These are phyloP conservation scores for Penicillium brasilianum DNA, from an alignment of 2,329 filamentous ascomycete genomes.

Conservation along the genomic window DNA sequence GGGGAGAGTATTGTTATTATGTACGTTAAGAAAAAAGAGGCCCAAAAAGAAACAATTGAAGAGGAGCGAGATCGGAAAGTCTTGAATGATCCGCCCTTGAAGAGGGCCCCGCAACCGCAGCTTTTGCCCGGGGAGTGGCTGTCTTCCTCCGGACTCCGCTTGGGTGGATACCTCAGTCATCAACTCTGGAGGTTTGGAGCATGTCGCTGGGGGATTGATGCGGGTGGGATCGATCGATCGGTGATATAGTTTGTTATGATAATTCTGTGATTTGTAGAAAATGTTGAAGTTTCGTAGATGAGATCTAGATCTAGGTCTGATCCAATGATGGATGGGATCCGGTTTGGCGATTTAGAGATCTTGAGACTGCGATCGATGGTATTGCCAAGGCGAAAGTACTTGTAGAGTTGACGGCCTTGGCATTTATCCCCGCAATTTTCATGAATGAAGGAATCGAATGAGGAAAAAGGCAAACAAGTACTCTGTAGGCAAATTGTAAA, in stretches of 20 bases:
- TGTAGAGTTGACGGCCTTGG: not conserved
- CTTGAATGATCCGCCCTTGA: slow-evolving; percentile 21
- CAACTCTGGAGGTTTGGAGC: not conserved
- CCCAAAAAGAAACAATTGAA: slow-evolving; percentile 6
- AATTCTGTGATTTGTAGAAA: not conserved
- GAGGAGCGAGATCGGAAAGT: slow-evolving; percentile 17
- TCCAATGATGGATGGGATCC: not conserved
- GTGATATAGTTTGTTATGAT: not conserved
- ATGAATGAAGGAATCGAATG: not conserved
- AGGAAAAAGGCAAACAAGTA: not conserved
- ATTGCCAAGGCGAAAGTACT: not conserved
- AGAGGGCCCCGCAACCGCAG: slow-evolving; percentile 22
- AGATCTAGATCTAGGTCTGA: not conserved
- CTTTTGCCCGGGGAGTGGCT: slow-evolving; percentile 28
- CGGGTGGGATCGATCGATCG: slow-evolving; percentile 5
- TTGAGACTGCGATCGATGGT: not conserved
- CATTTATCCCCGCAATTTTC: not conserved
- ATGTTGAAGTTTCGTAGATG: not conserved
- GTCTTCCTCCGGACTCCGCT: slow-evolving; percentile 25
- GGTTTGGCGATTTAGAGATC: not conserved
- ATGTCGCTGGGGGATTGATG: not conserved
- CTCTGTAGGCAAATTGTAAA: not conserved
- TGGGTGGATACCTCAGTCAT: slow-evolving; percentile 12
- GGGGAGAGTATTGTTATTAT: slow-evolving; percentile 3
- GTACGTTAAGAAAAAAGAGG: too few species aligned